phyloP scores from a whole-genome alignment of 495 filamentous ascomycete genomes.

The Aspergillus mulundensis region DNA sequence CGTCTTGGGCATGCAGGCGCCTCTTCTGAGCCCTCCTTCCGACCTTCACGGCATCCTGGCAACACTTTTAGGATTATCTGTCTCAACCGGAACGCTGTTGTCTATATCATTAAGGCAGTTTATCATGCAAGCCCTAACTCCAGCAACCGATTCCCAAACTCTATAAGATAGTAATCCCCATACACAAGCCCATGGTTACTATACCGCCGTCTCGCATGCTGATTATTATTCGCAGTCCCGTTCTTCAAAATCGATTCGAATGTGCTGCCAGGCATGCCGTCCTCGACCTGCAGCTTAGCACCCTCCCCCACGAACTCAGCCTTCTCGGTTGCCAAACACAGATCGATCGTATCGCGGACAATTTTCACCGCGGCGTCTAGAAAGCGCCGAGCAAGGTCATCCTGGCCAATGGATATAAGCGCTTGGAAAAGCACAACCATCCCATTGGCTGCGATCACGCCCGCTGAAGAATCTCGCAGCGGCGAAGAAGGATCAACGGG shows the following conservation, averaged over 20 bases:
- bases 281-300: too few relatives aligned
- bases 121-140: constrained; percentile 24
- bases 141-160: constrained; percentile 36
- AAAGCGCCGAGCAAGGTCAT: constrained; percentile 19
- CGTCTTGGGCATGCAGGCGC: too few relatives aligned
- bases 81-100: too few relatives aligned
- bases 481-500: constrained; percentile 24
- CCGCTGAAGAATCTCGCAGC: constrained; percentile 34
- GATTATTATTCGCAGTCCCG: constrained; percentile 38
- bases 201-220: constrained; percentile 19
- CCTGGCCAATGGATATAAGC: constrained; percentile 19
- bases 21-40: too few relatives aligned
- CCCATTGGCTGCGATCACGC: constrained; percentile 38
- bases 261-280: too few relatives aligned
- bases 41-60: too few relatives aligned
- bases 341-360: constrained; percentile 22
- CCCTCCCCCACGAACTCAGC: not conserved
- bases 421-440: constrained; percentile 27
- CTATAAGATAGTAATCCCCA: constrained; percentile 45
- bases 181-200: constrained; percentile 43
- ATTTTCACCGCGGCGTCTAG: constrained; percentile 23
- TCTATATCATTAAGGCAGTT: too few relatives aligned
- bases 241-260: constrained; percentile 28
- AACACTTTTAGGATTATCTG: too few relatives aligned
- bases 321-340: constrained; percentile 8